These are phyloP conservation scores for Cutaneotrichosporon curvatum DNA, from an alignment of 1,284 basidiomycete species.

Conservation along the genomic window DNA sequence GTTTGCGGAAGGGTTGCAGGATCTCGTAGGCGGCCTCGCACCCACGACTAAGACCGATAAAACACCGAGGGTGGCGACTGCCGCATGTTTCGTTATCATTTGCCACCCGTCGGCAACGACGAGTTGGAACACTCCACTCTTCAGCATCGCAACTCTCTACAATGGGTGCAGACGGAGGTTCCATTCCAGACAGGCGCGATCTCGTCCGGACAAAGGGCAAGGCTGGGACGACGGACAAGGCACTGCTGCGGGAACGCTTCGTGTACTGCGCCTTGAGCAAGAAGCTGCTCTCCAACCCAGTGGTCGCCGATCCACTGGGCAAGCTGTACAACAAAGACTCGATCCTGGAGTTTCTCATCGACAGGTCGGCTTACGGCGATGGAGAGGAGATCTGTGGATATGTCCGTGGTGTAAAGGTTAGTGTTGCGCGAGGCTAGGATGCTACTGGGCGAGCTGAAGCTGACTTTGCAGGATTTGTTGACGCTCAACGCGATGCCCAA, in stretches of 20 bases:
- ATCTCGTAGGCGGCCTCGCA: no score
- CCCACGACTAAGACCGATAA: no score
- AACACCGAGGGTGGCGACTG: background rate
- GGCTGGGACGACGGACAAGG: slow-evolving; percentile 66
- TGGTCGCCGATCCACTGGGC: slow-evolving; percentile 81
- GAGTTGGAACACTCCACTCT: background rate
- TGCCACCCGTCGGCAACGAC: slow-evolving; percentile 13
- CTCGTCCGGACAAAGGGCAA: slow-evolving; percentile 45
- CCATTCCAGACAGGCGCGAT: slow-evolving; percentile 46
- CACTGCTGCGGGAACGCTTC: slow-evolving; percentile 77
- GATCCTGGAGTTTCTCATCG: slow-evolving; percentile 75
- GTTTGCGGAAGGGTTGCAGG: background rate
- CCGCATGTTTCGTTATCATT: background rate
- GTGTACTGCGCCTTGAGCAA: slow-evolving; percentile 87
- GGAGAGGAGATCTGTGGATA: slow-evolving; percentile 79
- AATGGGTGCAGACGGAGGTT: slow-evolving; percentile 47
- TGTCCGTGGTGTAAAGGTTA: slow-evolving; percentile 75
- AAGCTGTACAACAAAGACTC: slow-evolving; percentile 93
- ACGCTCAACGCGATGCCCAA: slow-evolving; percentile 72
- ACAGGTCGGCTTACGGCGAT: slow-evolving; percentile 67
- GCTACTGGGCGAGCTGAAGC: background rate
- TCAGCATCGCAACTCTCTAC: background rate
- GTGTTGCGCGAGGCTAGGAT: slow-evolving; percentile 24
- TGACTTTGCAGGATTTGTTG: slow-evolving; percentile 63
- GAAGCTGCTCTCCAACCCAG: slow-evolving; percentile 72